A percentile compares a stretch with the other conserved stretches of the same genome.
These are phyloP conservation scores for Ustilago shanxiensis DNA, from an alignment of 1,284 basidiomycete species.

Conservation along the genomic window DNA sequence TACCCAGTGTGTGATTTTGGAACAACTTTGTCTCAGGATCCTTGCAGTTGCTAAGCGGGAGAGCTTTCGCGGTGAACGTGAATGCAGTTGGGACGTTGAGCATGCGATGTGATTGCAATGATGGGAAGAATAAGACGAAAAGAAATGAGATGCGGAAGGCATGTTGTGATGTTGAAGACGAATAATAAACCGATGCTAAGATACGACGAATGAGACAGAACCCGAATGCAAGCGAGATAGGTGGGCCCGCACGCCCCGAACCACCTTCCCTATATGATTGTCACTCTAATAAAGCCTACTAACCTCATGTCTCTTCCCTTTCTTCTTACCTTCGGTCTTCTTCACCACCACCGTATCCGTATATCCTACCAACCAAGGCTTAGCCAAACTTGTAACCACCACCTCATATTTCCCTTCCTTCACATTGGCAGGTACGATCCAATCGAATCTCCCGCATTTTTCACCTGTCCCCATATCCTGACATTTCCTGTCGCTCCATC, in stretches of 20 bases:
- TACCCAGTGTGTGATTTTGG: neutral
- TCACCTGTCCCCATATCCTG: constrained; percentile 29
- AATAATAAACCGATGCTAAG: neutral
- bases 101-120: no score
- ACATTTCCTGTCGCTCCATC: constrained; percentile 23
- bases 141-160: neutral
- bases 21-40: neutral
- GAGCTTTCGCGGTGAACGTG: no score
- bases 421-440: constrained; percentile 24
- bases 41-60: no score
- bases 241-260: no score
- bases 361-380: constrained; percentile 36
- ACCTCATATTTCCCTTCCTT: constrained; percentile 39
- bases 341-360: constrained; percentile 51
- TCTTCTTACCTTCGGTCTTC: constrained; percentile 39
- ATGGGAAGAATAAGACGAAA: neutral
- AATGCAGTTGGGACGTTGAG: no score
- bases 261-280: no score
- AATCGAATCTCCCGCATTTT: constrained; percentile 43
- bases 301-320: constrained; percentile 26
- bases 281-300: constrained; percentile 2
- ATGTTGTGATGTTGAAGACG: neutral
- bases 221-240: no score
- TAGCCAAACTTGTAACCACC: constrained; percentile 24
- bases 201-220: neutral